Conservation (phyloP, 1,284 basidiomycete species). For the Ceratobasidium sp. region DNA sequence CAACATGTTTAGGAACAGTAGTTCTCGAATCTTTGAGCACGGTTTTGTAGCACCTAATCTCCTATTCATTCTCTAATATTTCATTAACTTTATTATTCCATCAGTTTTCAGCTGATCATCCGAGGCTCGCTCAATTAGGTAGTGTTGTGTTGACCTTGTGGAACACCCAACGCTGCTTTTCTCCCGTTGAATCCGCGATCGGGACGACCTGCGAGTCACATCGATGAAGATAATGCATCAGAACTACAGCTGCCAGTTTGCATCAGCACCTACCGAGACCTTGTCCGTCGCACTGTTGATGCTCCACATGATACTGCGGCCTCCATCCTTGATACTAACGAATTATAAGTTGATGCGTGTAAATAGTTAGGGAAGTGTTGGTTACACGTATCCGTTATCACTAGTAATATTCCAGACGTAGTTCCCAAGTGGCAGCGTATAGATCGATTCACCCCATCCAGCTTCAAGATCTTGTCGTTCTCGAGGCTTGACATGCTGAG, state of each 20-base stretch:
- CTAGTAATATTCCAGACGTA: constrained; percentile 1
- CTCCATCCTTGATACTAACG: constrained; percentile 9
- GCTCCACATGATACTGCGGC: not conserved
- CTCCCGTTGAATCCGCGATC: not conserved
- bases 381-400: constrained; percentile 7
- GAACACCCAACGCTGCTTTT: constrained; percentile 18
- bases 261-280: not conserved
- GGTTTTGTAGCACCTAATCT: too few relatives aligned
- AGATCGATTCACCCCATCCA: constrained; percentile 2
- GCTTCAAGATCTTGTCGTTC: not conserved
- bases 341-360: not conserved
- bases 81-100: too few relatives aligned
- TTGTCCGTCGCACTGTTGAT: not conserved
- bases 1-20: too few relatives aligned
- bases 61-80: too few relatives aligned
- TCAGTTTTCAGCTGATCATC: too few relatives aligned
- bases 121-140: too few relatives aligned
- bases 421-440: not conserved
- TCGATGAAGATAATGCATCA: not conserved
- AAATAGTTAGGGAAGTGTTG: not conserved
- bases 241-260: too few relatives aligned
- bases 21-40: too few relatives aligned
- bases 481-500: not conserved
- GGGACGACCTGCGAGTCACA: not conserved
- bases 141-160: not conserved